These are phyloP conservation scores for Phlegmacium glaucopus DNA, from an alignment of 768 basidiomycete species.

Conservation along the genomic window DNA sequence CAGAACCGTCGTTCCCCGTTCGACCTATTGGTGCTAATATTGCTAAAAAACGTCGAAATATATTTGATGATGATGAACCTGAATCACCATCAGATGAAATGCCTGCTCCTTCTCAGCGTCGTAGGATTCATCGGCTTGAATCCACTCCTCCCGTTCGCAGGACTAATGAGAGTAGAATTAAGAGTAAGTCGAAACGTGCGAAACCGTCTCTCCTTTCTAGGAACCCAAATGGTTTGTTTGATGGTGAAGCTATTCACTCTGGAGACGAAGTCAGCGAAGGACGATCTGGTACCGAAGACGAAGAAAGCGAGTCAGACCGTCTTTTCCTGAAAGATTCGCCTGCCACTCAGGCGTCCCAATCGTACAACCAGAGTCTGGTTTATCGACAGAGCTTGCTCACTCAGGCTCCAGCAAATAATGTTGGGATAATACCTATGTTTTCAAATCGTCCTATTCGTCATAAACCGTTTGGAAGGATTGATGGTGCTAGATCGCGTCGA, in stretches of 20 bases:
- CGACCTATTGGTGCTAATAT: slow-evolving; percentile 16
- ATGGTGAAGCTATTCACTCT: slow-evolving; percentile 73
- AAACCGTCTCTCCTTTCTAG: slow-evolving; percentile 25
- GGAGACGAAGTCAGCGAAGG: slow-evolving; percentile 76
- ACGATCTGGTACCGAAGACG: slow-evolving; percentile 49
- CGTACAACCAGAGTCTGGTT: slow-evolving; percentile 68
- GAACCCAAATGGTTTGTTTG: slow-evolving; percentile 45
- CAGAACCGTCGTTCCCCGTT: slow-evolving; percentile 28
- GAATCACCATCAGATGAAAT: slow-evolving; percentile 25
- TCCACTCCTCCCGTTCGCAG: slow-evolving; percentile 23
- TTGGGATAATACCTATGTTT: slow-evolving; percentile 47
- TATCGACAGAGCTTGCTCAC: slow-evolving; percentile 76
- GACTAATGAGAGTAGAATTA: slow-evolving; percentile 12
- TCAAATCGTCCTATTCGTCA: slow-evolving; percentile 44
- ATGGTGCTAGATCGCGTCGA: slow-evolving; percentile 14
- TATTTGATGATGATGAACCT: slow-evolving; percentile 35
- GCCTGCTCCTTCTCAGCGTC: slow-evolving; percentile 32
- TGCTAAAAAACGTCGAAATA: slow-evolving; percentile 19
- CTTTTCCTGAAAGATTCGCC: slow-evolving; percentile 61
- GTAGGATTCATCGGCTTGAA: slow-evolving; percentile 30
- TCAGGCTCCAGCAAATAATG: slow-evolving; percentile 46
- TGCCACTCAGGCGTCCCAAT: slow-evolving; percentile 64
- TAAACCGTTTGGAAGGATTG: slow-evolving; percentile 39
- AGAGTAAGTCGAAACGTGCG: slow-evolving; percentile 14
- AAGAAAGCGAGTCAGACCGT: slow-evolving; percentile 65